Percentiles rank a stretch among this genome's conserved stretches.
These are phyloP conservation scores for Penicillium manginii DNA, from an alignment of 495 filamentous ascomycete species.

Conservation along the genomic window DNA sequence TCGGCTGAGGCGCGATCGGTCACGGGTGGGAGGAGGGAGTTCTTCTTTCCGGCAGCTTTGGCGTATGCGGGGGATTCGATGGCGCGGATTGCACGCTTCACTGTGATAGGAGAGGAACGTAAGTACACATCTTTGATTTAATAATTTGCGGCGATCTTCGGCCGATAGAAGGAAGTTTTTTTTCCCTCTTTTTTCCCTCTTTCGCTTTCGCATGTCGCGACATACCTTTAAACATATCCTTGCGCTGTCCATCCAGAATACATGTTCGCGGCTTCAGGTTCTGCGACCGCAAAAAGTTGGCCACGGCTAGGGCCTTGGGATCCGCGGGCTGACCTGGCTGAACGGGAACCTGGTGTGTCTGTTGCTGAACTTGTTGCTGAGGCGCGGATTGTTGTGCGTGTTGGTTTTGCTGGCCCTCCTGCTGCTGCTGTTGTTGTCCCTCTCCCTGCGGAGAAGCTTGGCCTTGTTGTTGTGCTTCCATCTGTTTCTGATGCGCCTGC, in stretches of 20 bases:
- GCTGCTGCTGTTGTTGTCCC: slow-evolving; percentile 35
- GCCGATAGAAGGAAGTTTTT: background rate
- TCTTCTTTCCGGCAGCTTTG: slow-evolving; percentile 80
- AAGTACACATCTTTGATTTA: background rate
- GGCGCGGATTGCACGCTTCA: slow-evolving; percentile 95
- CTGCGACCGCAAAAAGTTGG: slow-evolving; percentile 84
- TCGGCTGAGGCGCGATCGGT: slow-evolving; percentile 84
- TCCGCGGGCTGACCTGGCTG: slow-evolving; percentile 74
- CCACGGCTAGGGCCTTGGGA: slow-evolving; percentile 85
- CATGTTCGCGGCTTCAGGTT: slow-evolving; percentile 88
- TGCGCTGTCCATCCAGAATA: slow-evolving; percentile 94
- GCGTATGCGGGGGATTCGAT: slow-evolving; percentile 86
- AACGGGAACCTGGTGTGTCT: slow-evolving; percentile 55
- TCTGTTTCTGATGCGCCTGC: slow-evolving; percentile 53
- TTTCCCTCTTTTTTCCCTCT: background rate
- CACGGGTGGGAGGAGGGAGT: slow-evolving; percentile 84
- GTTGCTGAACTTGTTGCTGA: slow-evolving; percentile 40
- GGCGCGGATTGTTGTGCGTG: slow-evolving; percentile 28
- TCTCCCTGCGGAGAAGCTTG: slow-evolving; percentile 51
- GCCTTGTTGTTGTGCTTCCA: slow-evolving; percentile 49
- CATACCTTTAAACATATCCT: slow-evolving; percentile 95
- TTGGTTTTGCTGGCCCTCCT: slow-evolving; percentile 45
- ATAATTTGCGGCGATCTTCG: background rate
- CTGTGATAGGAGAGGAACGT: slow-evolving; percentile 47
- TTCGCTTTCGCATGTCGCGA: background rate